Percentiles rank a stretch among this genome's conserved stretches.
Evolutionary conservation across 257 asterid species (phyloP).

Genomic region (Fraxinus pennsylvanica): DNA sequence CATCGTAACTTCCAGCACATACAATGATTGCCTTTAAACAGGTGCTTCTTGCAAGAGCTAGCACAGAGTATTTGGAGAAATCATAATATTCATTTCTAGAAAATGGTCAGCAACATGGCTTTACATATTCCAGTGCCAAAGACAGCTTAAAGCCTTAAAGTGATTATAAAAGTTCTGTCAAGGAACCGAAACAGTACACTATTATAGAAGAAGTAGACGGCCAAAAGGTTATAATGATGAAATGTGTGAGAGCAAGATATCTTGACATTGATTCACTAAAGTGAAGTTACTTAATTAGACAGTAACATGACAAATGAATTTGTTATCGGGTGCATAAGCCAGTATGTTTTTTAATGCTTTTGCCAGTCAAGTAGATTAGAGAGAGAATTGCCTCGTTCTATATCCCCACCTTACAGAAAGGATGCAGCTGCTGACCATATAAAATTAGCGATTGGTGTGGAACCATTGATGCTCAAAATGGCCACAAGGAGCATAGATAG

Average conservation of each 20-base stretch:
- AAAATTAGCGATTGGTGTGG: no score
- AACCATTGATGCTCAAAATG: no score
- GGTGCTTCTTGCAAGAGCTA: not conserved
- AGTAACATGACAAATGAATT: not conserved
- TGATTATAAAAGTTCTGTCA: not conserved
- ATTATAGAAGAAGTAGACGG: not conserved
- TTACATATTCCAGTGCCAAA: not conserved
- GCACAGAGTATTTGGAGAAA: not conserved
- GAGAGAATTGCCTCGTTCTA: not conserved
- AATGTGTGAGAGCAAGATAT: not conserved
- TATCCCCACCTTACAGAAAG: not conserved
- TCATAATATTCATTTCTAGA: not conserved
- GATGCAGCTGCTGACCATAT: not conserved
- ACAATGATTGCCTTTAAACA: not conserved
- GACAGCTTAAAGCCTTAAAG: not conserved
- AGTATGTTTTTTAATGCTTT: not conserved
- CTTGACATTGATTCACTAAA: not conserved
- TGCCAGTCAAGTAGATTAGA: not conserved
- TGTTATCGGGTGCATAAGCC: not conserved
- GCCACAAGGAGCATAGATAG: not conserved
- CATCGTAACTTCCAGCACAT: not conserved
- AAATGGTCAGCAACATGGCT: not conserved
- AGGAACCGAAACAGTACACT: not conserved
- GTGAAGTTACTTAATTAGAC: not conserved
- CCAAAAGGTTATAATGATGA: not conserved